Evolutionary conservation across 2,329 filamentous ascomycete species (phyloP).

Genomic region (Bipolaris zeicola): DNA sequence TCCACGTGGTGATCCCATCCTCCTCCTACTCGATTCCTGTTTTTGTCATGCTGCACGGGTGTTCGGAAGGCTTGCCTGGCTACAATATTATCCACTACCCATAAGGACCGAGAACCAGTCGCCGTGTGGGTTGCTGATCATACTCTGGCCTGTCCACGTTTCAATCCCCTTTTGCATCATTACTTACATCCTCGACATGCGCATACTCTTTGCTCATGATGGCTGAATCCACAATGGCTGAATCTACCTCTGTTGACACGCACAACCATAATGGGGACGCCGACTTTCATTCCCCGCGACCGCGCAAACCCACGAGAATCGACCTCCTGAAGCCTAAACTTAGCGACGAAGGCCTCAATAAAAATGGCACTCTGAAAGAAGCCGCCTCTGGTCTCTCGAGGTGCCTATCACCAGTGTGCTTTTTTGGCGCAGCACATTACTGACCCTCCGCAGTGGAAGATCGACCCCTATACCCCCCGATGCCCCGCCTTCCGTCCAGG

Average conservation of each 20-base stretch:
- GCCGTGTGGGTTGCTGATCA: slow-evolving; percentile 32
- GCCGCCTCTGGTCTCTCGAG: slow-evolving; percentile 44
- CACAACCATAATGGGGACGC: slow-evolving; percentile 29
- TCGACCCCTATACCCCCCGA: slow-evolving; percentile 85
- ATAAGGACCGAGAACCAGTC: slow-evolving; percentile 26
- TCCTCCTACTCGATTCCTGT: slow-evolving; percentile 1
- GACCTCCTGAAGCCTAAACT: slow-evolving; percentile 45
- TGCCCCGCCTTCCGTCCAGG: slow-evolving; percentile 89
- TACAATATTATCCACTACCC: slow-evolving; percentile 13
- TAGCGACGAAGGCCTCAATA: slow-evolving; percentile 38
- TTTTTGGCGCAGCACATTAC: slow-evolving; percentile 4
- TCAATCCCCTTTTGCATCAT: slow-evolving; percentile 15
- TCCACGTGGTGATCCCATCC: slow-evolving; percentile 3
- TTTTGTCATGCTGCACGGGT: slow-evolving; percentile 7
- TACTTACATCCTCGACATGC: slow-evolving; percentile 29
- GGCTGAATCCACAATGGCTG: slow-evolving; percentile 42
- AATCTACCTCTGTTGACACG: slow-evolving; percentile 40
- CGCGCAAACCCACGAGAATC: slow-evolving; percentile 44
- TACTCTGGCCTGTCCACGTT: slow-evolving; percentile 39
- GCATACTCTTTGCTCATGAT: slow-evolving; percentile 27
- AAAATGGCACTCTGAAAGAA: slow-evolving; percentile 31
- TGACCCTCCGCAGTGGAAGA: slow-evolving; percentile 65
- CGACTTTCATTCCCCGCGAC: slow-evolving; percentile 41
- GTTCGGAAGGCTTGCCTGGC: slow-evolving; percentile 4
- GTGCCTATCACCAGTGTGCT: slow-evolving; percentile 61